Conservation (phyloP, 2,329 filamentous ascomycete species). For the Aurifilum marmelostoma region DNA sequence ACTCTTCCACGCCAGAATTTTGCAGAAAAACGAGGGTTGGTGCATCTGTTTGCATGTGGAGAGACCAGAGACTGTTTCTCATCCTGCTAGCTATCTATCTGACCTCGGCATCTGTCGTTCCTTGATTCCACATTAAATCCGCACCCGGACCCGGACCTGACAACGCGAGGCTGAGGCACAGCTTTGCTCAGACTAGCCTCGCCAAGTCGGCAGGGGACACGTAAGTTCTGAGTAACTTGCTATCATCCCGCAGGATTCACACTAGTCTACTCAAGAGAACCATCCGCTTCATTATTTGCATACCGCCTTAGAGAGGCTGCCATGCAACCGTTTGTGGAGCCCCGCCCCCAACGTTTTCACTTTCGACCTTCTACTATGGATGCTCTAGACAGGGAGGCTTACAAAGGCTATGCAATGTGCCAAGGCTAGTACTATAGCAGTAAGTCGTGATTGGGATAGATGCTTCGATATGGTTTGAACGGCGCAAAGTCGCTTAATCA, state of each 20-base stretch:
- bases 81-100: not conserved
- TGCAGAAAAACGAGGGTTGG: not conserved
- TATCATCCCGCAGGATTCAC: not conserved
- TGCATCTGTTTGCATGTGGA: not conserved
- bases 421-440: too few species aligned
- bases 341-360: not conserved
- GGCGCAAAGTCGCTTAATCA: not conserved
- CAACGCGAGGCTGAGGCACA: not conserved
- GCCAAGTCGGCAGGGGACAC: not conserved
- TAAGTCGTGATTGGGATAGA: too few species aligned
- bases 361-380: not conserved
- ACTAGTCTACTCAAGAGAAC: not conserved
- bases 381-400: not conserved
- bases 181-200: not conserved
- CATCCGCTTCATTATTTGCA: not conserved
- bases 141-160: too few species aligned
- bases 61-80: not conserved
- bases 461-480: not conserved
- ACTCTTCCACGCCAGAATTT: not conserved
- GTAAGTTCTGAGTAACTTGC: not conserved
- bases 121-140: not conserved
- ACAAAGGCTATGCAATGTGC: not conserved
- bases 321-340: not conserved
- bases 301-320: not conserved
- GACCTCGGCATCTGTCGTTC: not conserved